A percentile compares a stretch with the other conserved stretches of the same genome.
Conservation (phyloP, 805 yeast species). For the Candida ulmi region DNA sequence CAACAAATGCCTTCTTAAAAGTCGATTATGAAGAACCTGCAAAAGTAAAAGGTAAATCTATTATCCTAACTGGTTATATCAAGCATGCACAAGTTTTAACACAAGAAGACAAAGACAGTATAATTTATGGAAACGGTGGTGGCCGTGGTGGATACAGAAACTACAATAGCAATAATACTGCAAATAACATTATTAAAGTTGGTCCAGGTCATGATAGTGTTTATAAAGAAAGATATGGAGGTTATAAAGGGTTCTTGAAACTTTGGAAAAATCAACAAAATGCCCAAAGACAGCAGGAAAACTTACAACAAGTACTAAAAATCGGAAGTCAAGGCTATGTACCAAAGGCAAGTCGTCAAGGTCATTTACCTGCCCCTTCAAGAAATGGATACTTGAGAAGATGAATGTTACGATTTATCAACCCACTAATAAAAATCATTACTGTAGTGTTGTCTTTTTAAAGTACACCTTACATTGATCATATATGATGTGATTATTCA, state of each 20-base stretch:
- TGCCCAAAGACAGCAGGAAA: conserved; percentile 2
- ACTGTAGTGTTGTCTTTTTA: no score
- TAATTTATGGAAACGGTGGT: conserved; percentile 44
- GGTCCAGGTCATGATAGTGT: conserved; percentile 45
- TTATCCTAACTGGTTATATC: conserved; percentile 75
- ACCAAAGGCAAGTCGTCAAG: not conserved
- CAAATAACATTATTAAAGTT: conserved; percentile 34
- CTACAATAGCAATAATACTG: conserved; percentile 19
- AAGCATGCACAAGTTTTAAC: conserved; percentile 57
- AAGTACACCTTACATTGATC: no score
- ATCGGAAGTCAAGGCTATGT: not conserved
- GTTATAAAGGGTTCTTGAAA: conserved; percentile 40
- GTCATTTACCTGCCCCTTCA: conserved; percentile 16
- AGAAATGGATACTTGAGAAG: conserved; percentile 22
- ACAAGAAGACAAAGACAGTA: conserved; percentile 61
- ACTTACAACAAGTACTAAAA: not conserved
- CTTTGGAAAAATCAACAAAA: not conserved
- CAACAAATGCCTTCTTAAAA: conserved; percentile 35
- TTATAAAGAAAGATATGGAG: conserved; percentile 45
- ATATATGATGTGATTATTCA: no score
- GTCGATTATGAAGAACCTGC: conserved; percentile 59
- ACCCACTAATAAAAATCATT: no score
- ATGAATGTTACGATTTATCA: no score
- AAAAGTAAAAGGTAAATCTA: conserved; percentile 58
- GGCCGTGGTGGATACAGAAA: conserved; percentile 29